Conservation (phyloP, 768 basidiomycete species). For the Termitomyces sp. region DNA sequence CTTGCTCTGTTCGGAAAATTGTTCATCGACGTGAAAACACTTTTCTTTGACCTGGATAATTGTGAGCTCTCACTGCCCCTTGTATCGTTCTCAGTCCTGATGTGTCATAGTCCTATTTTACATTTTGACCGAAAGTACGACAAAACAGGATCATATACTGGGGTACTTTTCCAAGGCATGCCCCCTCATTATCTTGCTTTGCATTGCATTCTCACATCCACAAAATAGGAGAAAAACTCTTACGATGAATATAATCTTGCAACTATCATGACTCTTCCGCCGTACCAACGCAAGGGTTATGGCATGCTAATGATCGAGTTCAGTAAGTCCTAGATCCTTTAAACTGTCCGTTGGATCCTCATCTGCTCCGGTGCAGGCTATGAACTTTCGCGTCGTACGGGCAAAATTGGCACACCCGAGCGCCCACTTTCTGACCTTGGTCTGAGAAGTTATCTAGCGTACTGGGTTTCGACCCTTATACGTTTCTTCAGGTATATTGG, state of each 20-base stretch:
- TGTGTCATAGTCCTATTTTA: constrained; percentile 76
- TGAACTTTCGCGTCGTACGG: constrained; percentile 77
- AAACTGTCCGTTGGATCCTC: not conserved
- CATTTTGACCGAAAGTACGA: constrained; percentile 81
- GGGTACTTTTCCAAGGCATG: constrained; percentile 66
- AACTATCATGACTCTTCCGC: constrained; percentile 93
- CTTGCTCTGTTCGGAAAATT: constrained; percentile 94
- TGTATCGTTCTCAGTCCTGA: not conserved
- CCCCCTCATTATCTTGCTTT: not conserved
- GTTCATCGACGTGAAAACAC: constrained; percentile 98
- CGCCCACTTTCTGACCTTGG: constrained; percentile 94
- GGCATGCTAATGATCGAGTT: constrained; percentile 98
- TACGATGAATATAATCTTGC: constrained; percentile 98
- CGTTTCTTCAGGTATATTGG: constrained; percentile 70
- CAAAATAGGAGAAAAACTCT: constrained; percentile 80
- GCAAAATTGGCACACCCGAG: constrained; percentile 89
- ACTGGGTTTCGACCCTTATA: constrained; percentile 82
- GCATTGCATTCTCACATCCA: not conserved
- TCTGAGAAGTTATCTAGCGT: constrained; percentile 83
- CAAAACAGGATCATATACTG: constrained; percentile 76
- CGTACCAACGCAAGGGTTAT: constrained; percentile 85
- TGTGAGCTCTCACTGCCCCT: constrained; percentile 43
- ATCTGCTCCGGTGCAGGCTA: constrained; percentile 58
- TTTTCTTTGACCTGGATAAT: constrained; percentile 88
- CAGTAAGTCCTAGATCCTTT: constrained; percentile 53